Base-by-base conservation (phyloP, 768 basidiomycete species). In the Naganishia kalamii region DNA sequence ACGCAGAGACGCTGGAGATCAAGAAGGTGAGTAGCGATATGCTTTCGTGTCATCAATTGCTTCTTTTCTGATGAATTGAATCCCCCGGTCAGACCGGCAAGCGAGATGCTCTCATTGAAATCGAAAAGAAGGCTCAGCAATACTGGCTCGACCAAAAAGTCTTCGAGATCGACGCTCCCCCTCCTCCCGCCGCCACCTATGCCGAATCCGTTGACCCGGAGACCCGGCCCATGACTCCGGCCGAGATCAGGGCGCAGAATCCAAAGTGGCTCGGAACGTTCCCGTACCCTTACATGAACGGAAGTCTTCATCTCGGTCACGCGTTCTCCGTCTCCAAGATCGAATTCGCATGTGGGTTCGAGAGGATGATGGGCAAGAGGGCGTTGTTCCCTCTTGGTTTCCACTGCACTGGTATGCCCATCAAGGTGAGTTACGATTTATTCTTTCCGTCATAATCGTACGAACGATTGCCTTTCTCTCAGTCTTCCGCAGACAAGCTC, bases 191-290 rank as follows among this genome's bases (percentile, higher is more conserved):
- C 33, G 54, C 54, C 30, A 68, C 71, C 25, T 72, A 72, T 66
- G 54, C 68, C 60, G 82, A 87, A 47, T 78, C 76, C 69, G 78
- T 72, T 50, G 66, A 80, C 63, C 85, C 85, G 65, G 81, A n/a
- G 12, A 62, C 52, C n/a, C 30, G 35, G 11, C 52, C 60, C 3
- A 73, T 76, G 69, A 65, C 54, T 1, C 64, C 64, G 4, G 68
- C 82, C 23, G 82, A 93, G 74, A 80, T 94, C 72, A 82, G 83
- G 68, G 82, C 87, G 73, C 85, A 86, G 79, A 85, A 86, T 77
- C 93, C 93, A 21, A 98, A 97, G 81, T 98, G 93, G 91, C 89
- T 97, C 75, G 96, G 94, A 61, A 96, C 86, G 80, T 94, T 88
- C 79, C 93, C 93, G 59, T 96, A 82, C 80, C 90, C 92, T 0